A percentile compares a stretch with the other conserved stretches of the same genome.
These are phyloP conservation scores for Crepidotus variabilis DNA, from an alignment of 768 basidiomycete genomes.

Conservation along the genomic window DNA sequence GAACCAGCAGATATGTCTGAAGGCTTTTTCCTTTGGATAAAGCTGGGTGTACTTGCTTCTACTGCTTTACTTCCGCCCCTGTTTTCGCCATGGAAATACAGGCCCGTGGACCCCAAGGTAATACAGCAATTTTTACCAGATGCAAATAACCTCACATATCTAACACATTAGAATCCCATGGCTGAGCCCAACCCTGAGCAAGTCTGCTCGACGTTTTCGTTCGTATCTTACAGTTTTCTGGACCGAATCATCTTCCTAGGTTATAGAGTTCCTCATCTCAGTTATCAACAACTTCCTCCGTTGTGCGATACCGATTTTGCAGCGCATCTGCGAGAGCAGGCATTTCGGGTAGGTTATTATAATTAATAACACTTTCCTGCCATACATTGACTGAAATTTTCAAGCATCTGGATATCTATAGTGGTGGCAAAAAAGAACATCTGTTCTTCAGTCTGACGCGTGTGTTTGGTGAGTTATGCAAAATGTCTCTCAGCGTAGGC, in stretches of 20 bases:
- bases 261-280: conserved; percentile 38
- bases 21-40: conserved; percentile 39
- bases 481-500: neutral
- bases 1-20: conserved; percentile 40
- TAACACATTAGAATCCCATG: conserved; percentile 26
- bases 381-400: conserved; percentile 17
- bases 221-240: conserved; percentile 48
- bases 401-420: conserved; percentile 37
- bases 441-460: conserved; percentile 44
- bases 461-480: conserved; percentile 23
- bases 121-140: neutral
- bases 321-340: conserved; percentile 16
- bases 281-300: conserved; percentile 51
- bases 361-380: conserved; percentile 10
- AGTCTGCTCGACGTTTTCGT: conserved; percentile 43
- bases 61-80: conserved; percentile 48
- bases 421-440: conserved; percentile 34
- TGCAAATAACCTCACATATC: neutral
- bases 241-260: conserved; percentile 46
- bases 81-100: conserved; percentile 46
- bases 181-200: conserved; percentile 42
- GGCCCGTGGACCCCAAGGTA: conserved; percentile 49
- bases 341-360: conserved; percentile 19
- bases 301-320: conserved; percentile 56
- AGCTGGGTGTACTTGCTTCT: conserved; percentile 38